These are phyloP conservation scores for Aspergillus tamarii DNA, from an alignment of 2,329 filamentous ascomycete species.

Conservation along the genomic window DNA sequence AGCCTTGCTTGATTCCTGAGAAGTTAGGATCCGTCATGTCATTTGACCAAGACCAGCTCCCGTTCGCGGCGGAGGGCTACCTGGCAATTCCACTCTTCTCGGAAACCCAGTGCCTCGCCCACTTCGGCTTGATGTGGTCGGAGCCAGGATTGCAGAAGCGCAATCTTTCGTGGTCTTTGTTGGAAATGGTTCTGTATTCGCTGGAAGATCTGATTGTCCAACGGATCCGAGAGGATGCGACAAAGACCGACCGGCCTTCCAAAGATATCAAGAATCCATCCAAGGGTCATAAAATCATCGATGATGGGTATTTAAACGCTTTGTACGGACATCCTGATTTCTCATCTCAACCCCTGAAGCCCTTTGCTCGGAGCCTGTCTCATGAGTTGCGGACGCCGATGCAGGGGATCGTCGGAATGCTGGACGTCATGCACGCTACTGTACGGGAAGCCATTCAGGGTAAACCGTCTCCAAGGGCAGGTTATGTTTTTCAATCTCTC, in stretches of 20 bases:
- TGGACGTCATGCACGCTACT: constrained; percentile 75
- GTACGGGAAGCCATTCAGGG: constrained; percentile 67
- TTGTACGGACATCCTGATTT: constrained; percentile 60
- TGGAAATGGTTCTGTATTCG: constrained; percentile 69
- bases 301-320: constrained; percentile 47
- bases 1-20: constrained; percentile 70
- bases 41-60: constrained; percentile 61
- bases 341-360: constrained; percentile 66
- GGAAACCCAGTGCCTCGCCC: constrained; percentile 67
- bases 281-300: constrained; percentile 24
- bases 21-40: constrained; percentile 62
- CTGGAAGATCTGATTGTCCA: constrained; percentile 68
- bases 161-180: constrained; percentile 65
- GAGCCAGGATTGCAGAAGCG: constrained; percentile 60
- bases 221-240: constrained; percentile 58
- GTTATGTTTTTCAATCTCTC: constrained; percentile 62
- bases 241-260: constrained; percentile 33
- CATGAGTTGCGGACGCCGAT: constrained; percentile 74
- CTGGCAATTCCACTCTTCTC: constrained; percentile 68
- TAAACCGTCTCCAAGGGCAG: constrained; percentile 54
- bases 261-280: constrained; percentile 28
- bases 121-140: constrained; percentile 75
- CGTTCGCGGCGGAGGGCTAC: constrained; percentile 67
- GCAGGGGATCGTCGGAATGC: constrained; percentile 76
- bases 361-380: constrained; percentile 72